Evolutionary conservation across 2,329 filamentous ascomycete species (phyloP), one percentile per base, ranked within the genome.

Genomic region (Paecilomyces sp.): DNA sequence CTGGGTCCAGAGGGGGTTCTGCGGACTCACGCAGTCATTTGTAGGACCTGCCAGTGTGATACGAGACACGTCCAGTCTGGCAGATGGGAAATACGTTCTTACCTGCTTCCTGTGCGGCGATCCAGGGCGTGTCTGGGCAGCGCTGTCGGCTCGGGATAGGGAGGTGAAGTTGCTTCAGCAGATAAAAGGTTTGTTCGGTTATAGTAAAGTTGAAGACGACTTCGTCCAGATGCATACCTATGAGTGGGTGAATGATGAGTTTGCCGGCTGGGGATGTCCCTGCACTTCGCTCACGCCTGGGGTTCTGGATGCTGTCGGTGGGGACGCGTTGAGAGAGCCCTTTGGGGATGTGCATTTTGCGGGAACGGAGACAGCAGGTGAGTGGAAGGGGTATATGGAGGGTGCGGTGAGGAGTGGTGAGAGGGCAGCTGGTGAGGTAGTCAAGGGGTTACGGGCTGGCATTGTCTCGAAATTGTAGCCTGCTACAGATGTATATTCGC

Each of bases 381-480:
- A 80, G 60, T 85, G 82, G 82, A 81, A 80, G 58, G 82, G 83
- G 0, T 85, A 84, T 65, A 84, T 85, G 81, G 83, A 85, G 61
- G 83, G 83, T 1, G 83, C 83, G 0, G 70, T 85, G 11, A 64
- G 77, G 5, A 78, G 73, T 56, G 83, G 83, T 1, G 73, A 82
- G 60, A 68, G 79, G 13, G 83, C 74, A 1, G 81, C 81, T 0
- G 67, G 67, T 36, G 79, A 84, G 65, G 77, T 82, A 3, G 59
- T 79, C 3, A 61, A 63, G 57, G 12, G 2, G 22, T 57, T 60
- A 47, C 41, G 5, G n/a, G n/a, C 15, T 18, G 36, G 36, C 7
- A 47, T 47, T 47, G 41, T 47, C n/a, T 47, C 41, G 41, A 47
- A 47, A 47, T 15, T 47, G 41, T 47, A 11, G 18, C 7, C 18